phyloP scores from a whole-genome alignment of 2,329 filamentous ascomycete species.

The Aspergillus sp. region DNA sequence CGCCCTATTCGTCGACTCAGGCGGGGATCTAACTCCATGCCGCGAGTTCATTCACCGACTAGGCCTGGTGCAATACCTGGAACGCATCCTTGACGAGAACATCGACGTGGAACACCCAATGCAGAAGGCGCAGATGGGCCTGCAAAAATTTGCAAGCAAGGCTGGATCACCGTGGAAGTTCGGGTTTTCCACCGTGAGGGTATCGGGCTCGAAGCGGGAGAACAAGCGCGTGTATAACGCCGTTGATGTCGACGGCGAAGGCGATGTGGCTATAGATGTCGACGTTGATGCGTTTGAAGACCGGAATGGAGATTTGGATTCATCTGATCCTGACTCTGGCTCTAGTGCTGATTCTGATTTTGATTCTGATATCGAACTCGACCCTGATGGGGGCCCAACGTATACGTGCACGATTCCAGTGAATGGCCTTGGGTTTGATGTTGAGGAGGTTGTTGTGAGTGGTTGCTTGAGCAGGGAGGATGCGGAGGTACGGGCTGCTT shows the following conservation, averaged over 20 bases:
- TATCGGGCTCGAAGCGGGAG: not conserved
- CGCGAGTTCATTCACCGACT: constrained; percentile 59
- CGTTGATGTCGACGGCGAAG: not conserved
- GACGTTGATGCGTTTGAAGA: not conserved
- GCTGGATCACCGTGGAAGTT: constrained; percentile 3
- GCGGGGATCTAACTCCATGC: constrained; percentile 62
- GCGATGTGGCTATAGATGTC: not conserved
- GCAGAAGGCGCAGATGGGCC: constrained; percentile 60
- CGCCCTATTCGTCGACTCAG: constrained; percentile 77
- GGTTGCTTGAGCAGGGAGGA: constrained; percentile 30
- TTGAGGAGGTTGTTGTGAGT: constrained; percentile 19
- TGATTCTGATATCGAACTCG: not conserved
- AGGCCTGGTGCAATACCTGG: constrained; percentile 65
- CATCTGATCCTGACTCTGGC: not conserved
- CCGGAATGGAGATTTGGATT: not conserved
- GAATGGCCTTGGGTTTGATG: not conserved
- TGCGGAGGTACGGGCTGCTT: constrained; percentile 30
- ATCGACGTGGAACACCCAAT: constrained; percentile 64
- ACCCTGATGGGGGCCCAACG: not conserved
- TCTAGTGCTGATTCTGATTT: not conserved
- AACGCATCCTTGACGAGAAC: constrained; percentile 58
- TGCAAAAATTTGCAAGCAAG: constrained; percentile 12
- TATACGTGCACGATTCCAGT: constrained; percentile 1
- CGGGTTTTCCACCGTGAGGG: not conserved
- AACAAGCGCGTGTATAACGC: too few relatives aligned